Conservation (phyloP, 2,329 filamentous ascomycete species). For the Botryosphaeria dothidea region DNA sequence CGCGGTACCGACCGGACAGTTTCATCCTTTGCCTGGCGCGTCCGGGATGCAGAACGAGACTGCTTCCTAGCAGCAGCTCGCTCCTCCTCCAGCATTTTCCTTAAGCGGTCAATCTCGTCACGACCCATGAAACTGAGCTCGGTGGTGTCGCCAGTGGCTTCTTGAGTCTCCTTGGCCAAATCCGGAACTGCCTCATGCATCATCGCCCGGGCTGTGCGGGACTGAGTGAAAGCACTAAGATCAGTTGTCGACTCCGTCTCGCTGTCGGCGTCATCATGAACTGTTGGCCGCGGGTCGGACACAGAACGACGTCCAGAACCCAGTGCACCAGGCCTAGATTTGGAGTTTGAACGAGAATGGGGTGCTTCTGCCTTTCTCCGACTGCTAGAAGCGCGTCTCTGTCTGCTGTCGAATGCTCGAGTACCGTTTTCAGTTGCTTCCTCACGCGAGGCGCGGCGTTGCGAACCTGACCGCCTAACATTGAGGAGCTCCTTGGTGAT, state of each 20-base stretch:
- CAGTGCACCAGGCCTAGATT: background rate
- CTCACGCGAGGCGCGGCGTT: slow-evolving; percentile 17
- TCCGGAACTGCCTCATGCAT: slow-evolving; percentile 27
- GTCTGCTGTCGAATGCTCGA: slow-evolving; percentile 2
- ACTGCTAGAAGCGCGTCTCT: background rate
- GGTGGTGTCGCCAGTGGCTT: slow-evolving; percentile 41
- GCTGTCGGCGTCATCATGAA: slow-evolving; percentile 28
- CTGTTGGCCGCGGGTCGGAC: slow-evolving; percentile 16
- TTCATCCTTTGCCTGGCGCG: slow-evolving; percentile 43
- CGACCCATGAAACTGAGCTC: slow-evolving; percentile 57
- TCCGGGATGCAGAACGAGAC: slow-evolving; percentile 17
- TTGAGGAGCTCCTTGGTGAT: slow-evolving; percentile 34
- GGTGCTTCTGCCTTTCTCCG: background rate
- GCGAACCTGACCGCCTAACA: slow-evolving; percentile 30
- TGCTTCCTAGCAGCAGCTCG: slow-evolving; percentile 36
- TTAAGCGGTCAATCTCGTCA: slow-evolving; percentile 54
- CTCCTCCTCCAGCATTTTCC: slow-evolving; percentile 58
- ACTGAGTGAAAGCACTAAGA: slow-evolving; percentile 23
- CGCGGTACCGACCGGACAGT: slow-evolving; percentile 34
- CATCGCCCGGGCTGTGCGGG: slow-evolving; percentile 4
- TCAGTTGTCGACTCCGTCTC: slow-evolving; percentile 42
- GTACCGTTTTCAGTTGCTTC: background rate
- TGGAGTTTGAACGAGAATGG: slow-evolving; percentile 18
- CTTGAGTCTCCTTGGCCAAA: slow-evolving; percentile 11
- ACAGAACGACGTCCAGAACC: slow-evolving; percentile 12